Evolutionary conservation across 768 basidiomycete genomes (phyloP).

Genomic region (Lentinula detonsa): DNA sequence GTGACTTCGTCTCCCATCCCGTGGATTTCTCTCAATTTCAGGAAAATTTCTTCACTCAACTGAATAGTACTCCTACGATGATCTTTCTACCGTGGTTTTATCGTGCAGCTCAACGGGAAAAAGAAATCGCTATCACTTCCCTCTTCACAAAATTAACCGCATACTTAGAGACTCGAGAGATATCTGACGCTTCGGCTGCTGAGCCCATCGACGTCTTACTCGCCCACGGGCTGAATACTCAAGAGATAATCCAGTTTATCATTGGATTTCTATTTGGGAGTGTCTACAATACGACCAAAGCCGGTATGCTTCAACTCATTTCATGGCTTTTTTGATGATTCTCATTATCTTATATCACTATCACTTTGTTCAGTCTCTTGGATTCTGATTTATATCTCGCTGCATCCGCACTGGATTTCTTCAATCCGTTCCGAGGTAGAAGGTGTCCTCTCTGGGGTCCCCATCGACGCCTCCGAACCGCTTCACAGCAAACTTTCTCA

Average conservation of each 20-base stretch:
- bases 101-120: constrained; percentile 20
- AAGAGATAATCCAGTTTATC: constrained; percentile 24
- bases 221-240: constrained; percentile 19
- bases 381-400: constrained; percentile 26
- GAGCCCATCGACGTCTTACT: constrained; percentile 32
- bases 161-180: constrained; percentile 22
- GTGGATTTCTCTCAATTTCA: constrained; percentile 16
- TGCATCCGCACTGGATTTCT: constrained; percentile 27
- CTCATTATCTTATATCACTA: background rate
- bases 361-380: constrained; percentile 24
- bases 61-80: constrained; percentile 25
- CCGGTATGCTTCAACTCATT: constrained; percentile 15
- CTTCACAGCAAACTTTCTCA: constrained; percentile 26
- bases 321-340: background rate
- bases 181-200: constrained; percentile 15
- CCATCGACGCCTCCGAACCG: constrained; percentile 18
- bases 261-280: constrained; percentile 30
- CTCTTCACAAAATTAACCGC: constrained; percentile 20
- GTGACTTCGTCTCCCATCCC: constrained; percentile 23
- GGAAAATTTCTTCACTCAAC: constrained; percentile 23
- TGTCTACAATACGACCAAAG: constrained; percentile 28
- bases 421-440: constrained; percentile 24
- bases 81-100: constrained; percentile 31
- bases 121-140: constrained; percentile 22
- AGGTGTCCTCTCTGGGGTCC: constrained; percentile 18